Percentiles rank a stretch among this genome's conserved stretches.
Conservation (phyloP, 2,329 filamentous ascomycete species). For the Paecilomyces formosus region DNA sequence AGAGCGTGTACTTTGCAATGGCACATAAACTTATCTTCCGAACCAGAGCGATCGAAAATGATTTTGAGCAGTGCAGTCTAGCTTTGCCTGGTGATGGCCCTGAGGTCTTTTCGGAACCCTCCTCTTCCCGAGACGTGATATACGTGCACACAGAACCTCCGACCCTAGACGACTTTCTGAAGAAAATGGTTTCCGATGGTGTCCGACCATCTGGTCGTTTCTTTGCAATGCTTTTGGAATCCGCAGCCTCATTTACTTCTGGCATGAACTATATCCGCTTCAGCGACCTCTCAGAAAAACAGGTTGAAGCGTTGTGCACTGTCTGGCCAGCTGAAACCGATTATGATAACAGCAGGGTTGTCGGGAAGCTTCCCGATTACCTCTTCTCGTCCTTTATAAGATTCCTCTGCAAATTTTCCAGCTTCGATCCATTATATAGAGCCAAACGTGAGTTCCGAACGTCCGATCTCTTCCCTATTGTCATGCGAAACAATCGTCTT, state of each 20-base stretch:
- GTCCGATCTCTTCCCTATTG: slow-evolving; percentile 21
- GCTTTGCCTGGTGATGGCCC: slow-evolving; percentile 48
- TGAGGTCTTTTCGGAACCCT: slow-evolving; percentile 48
- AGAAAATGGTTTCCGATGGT: slow-evolving; percentile 41
- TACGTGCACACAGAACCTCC: slow-evolving; percentile 51
- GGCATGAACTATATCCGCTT: slow-evolving; percentile 37
- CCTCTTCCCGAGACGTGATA: slow-evolving; percentile 50
- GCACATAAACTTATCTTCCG: slow-evolving; percentile 47
- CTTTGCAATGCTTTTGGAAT: slow-evolving; percentile 44
- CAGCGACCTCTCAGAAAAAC: slow-evolving; percentile 26
- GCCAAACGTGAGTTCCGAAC: slow-evolving; percentile 10
- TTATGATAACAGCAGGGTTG: slow-evolving; percentile 7
- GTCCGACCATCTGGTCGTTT: slow-evolving; percentile 37
- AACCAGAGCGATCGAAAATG: slow-evolving; percentile 14
- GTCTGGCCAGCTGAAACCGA: slow-evolving; percentile 12
- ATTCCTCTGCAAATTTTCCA: slow-evolving; percentile 31
- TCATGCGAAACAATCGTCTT: slow-evolving; percentile 9
- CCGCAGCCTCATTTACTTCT: slow-evolving; percentile 29
- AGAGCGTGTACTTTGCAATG: slow-evolving; percentile 48
- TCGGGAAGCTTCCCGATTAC: slow-evolving; percentile 23
- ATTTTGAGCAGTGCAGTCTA: slow-evolving; percentile 15
- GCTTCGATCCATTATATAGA: slow-evolving; percentile 6
- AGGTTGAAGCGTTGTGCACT: slow-evolving; percentile 22
- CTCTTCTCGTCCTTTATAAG: slow-evolving; percentile 39
- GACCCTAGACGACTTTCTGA: slow-evolving; percentile 43